Percentiles rank a stretch among this genome's conserved stretches.
Conservation (phyloP, 768 basidiomycete species). For the Suillus brevipes region DNA sequence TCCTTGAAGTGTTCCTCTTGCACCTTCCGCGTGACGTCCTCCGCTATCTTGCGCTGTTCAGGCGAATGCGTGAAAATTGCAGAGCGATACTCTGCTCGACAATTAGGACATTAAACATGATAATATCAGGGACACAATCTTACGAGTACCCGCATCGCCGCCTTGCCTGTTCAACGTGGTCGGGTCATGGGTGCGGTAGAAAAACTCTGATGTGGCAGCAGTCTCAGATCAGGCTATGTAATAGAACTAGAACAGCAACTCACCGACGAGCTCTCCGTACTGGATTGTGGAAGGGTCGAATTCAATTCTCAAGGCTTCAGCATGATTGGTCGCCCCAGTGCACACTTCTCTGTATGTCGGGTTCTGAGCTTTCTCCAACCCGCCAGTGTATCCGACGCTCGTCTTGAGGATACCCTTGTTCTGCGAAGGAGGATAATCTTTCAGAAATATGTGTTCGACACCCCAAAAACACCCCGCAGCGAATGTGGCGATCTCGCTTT, state of each 20-base stretch:
- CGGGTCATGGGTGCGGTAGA: slow-evolving; percentile 93
- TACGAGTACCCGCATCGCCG: slow-evolving; percentile 74
- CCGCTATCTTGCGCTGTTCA: slow-evolving; percentile 72
- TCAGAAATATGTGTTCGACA: slow-evolving; percentile 81
- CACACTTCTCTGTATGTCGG: slow-evolving; percentile 81
- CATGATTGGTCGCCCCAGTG: slow-evolving; percentile 78
- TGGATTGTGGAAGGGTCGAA: slow-evolving; percentile 78
- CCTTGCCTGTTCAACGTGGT: slow-evolving; percentile 84
- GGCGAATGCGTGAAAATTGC: slow-evolving; percentile 81
- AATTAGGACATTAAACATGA: slow-evolving; percentile 2
- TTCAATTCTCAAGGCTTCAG: slow-evolving; percentile 84
- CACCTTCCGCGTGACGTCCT: slow-evolving; percentile 77
- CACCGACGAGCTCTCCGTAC: slow-evolving; percentile 86
- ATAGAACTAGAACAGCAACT: slow-evolving; percentile 28
- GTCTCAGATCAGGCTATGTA: not conserved
- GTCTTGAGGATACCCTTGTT: slow-evolving; percentile 77
- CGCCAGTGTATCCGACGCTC: slow-evolving; percentile 80
- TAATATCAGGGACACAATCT: slow-evolving; percentile 20
- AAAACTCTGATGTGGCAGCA: slow-evolving; percentile 64
- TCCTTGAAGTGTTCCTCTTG: slow-evolving; percentile 81
- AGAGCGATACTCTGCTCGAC: slow-evolving; percentile 79
- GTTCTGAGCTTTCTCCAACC: slow-evolving; percentile 49
- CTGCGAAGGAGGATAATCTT: slow-evolving; percentile 69
- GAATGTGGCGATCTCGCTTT: slow-evolving; percentile 47
- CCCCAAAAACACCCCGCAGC: slow-evolving; percentile 81